A percentile compares a stretch with the other conserved stretches of the same genome.
These are phyloP conservation scores for Ganoderma leucocontextum DNA, from an alignment of 1,284 basidiomycete genomes.

Conservation along the genomic window DNA sequence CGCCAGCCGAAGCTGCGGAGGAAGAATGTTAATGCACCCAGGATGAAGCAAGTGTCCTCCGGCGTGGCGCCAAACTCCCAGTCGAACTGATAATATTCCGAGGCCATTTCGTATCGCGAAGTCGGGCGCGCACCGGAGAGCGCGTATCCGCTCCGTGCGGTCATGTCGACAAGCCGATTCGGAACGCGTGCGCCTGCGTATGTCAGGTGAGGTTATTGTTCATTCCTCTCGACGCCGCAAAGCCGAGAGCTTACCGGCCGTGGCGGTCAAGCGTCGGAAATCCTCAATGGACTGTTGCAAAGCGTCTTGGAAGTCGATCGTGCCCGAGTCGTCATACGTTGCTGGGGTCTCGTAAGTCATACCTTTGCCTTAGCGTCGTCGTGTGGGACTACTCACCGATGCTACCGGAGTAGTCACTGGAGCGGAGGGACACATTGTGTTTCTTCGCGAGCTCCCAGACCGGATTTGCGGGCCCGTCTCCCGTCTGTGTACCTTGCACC, in stretches of 20 bases:
- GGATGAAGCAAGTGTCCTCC: constrained; percentile 60
- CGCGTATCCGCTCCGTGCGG: constrained; percentile 57
- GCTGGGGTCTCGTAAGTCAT: constrained; percentile 44
- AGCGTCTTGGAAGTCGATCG: constrained; percentile 53
- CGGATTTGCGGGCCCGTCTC: constrained; percentile 63
- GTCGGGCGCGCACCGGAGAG: constrained; percentile 53
- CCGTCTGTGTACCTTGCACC: constrained; percentile 71
- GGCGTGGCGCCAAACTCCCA: constrained; percentile 63
- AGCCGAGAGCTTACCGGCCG: constrained; percentile 47
- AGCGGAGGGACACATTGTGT: constrained; percentile 57
- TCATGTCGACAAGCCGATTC: constrained; percentile 55
- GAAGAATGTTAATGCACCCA: constrained; percentile 49
- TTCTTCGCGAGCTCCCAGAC: constrained; percentile 68
- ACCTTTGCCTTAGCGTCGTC: no score
- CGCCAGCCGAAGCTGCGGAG: constrained; percentile 28
- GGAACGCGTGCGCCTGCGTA: constrained; percentile 51
- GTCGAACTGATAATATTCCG: constrained; percentile 64
- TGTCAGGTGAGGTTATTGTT: not conserved
- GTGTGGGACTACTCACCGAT: constrained; percentile 61
- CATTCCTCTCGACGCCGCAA: not conserved
- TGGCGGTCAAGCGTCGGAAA: constrained; percentile 49
- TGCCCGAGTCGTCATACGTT: constrained; percentile 59
- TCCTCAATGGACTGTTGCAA: constrained; percentile 50
- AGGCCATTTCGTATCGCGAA: constrained; percentile 53
- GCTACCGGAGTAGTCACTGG: constrained; percentile 56